Evolutionary conservation across 1,284 basidiomycete genomes (phyloP).

Genomic region (Cutaneotrichosporon spelunceum): DNA sequence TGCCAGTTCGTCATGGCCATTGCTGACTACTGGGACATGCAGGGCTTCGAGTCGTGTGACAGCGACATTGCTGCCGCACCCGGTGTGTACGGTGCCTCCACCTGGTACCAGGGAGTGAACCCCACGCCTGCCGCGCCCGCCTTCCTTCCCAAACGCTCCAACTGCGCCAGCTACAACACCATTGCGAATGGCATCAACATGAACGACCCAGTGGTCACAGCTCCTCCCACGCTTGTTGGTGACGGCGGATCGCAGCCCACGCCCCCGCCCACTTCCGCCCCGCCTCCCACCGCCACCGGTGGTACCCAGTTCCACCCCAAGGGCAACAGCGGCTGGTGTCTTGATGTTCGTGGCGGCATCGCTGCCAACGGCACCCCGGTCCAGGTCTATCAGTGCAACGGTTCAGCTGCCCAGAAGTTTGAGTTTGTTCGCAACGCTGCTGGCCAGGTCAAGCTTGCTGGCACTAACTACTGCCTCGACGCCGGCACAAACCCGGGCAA

Average conservation of each 20-base stretch:
- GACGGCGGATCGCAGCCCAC: neutral
- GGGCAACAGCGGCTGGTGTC: slow-evolving; percentile 17
- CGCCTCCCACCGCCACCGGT: slow-evolving; percentile 6
- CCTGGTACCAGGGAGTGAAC: slow-evolving; percentile 48
- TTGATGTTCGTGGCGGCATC: slow-evolving; percentile 21
- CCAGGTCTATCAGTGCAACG: slow-evolving; percentile 34
- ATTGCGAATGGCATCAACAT: slow-evolving; percentile 45
- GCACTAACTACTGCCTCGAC: slow-evolving; percentile 38
- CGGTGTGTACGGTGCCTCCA: slow-evolving; percentile 50
- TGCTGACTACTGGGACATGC: slow-evolving; percentile 46
- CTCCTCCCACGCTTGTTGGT: slow-evolving; percentile 28
- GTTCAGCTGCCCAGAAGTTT: slow-evolving; percentile 34
- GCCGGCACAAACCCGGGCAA: slow-evolving; percentile 28
- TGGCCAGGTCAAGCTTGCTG: slow-evolving; percentile 31
- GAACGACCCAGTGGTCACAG: slow-evolving; percentile 38
- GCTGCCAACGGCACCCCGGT: slow-evolving; percentile 26
- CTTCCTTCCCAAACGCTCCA: slow-evolving; percentile 45
- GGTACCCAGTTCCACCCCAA: slow-evolving; percentile 19
- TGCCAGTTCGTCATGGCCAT: slow-evolving; percentile 53
- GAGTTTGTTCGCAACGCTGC: slow-evolving; percentile 20
- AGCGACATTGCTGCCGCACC: slow-evolving; percentile 50
- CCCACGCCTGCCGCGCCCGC: slow-evolving; percentile 38
- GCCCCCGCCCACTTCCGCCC: neutral
- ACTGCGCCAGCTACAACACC: slow-evolving; percentile 48
- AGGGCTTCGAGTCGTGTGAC: slow-evolving; percentile 51